Conservation (phyloP, 1,284 basidiomycete genomes). For the Afroboletus lepidellus region DNA sequence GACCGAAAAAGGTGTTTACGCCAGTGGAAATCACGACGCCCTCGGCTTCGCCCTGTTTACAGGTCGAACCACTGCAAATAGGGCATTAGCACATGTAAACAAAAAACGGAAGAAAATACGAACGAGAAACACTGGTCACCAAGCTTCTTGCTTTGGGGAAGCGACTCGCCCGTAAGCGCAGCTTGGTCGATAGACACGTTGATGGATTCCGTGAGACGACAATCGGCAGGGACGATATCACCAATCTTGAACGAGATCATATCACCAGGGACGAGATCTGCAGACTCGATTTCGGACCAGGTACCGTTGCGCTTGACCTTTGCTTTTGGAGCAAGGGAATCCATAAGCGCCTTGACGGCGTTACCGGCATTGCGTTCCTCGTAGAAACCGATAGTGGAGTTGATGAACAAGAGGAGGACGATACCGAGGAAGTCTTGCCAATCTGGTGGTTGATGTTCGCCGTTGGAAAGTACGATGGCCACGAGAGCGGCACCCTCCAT, state of each 20-base stretch:
- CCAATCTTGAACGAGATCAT: slow-evolving; percentile 97
- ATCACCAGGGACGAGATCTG: slow-evolving; percentile 89
- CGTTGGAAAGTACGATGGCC: slow-evolving; percentile 95
- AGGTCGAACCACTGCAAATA: slow-evolving; percentile 78
- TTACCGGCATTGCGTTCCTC: slow-evolving; percentile 97
- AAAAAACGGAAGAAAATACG: slow-evolving; percentile 33
- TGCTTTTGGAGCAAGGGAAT: slow-evolving; percentile 97
- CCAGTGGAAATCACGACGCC: slow-evolving; percentile 96
- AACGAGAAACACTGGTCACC: slow-evolving; percentile 96
- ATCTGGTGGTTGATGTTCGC: slow-evolving; percentile 82
- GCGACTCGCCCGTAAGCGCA: slow-evolving; percentile 93
- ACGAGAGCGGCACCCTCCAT: slow-evolving; percentile 98
- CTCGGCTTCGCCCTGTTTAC: slow-evolving; percentile 97
- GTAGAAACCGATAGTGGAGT: slow-evolving; percentile 97
- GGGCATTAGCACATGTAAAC: slow-evolving; percentile 4
- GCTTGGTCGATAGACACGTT: slow-evolving; percentile 97
- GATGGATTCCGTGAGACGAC: slow-evolving; percentile 91
- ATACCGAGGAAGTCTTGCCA: slow-evolving; percentile 99
- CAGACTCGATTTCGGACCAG: slow-evolving; percentile 88
- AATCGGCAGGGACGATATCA: slow-evolving; percentile 94
- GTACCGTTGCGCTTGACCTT: slow-evolving; percentile 81
- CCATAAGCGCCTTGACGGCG: slow-evolving; percentile 99
- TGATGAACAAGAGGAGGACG: slow-evolving; percentile 87
- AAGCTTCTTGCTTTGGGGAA: slow-evolving; percentile 86
- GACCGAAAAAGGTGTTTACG: slow-evolving; percentile 95